Evolutionary conservation across 23 red algal species (phyloP), one percentile per base, ranked within the genome.

Genomic region (Agarophyton chilense): DNA sequence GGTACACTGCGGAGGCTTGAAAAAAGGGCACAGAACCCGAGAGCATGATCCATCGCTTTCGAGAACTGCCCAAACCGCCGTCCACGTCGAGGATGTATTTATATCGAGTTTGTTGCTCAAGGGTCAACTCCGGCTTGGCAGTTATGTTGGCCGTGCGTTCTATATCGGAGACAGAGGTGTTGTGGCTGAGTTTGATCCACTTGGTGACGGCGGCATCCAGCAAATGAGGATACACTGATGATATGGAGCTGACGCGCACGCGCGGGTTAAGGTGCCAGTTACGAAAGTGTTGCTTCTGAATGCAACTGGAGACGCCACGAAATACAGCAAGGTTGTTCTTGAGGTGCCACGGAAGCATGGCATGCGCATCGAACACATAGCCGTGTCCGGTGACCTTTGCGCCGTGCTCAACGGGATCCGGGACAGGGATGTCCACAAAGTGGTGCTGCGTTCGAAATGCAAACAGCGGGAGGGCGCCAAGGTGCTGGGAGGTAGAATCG

Each of bases 41-140:
- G 18, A 65, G 53, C 53, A 94, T 67, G 31, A 94, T 83, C 65
- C 67, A 66, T 42, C 92, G 75, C 46, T 95, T 95, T 10, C 92
- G 82, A 29, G 83, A 89, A 31, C 83, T 89, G 5, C 92, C 92
- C 19, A 95, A 33, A 42, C 92, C 92, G 34, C 92, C 92, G n/a
- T 95, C 92, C 2, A 95, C 92, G 32, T 95, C 92, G 2, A 95
- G 83, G 39, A 95, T 86, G 42, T 95, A 95, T 31, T 86, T 83
- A 42, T 90, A 95, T n/a, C 72, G 35, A 18, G 53, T 28, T n/a
- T 86, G 77, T 38, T 89, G 25, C 55, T 72, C 38, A 43, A 90
- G 83, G 9, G 92, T 77, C 16, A 76, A 36, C 21, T 26, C 60
- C 49, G 68, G 22, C 49, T 76, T 79, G 34, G 72, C 43, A 4